Evolutionary conservation across 176 grass and related monocot species (phyloP).

Genomic region (Hordeum marinum): DNA sequence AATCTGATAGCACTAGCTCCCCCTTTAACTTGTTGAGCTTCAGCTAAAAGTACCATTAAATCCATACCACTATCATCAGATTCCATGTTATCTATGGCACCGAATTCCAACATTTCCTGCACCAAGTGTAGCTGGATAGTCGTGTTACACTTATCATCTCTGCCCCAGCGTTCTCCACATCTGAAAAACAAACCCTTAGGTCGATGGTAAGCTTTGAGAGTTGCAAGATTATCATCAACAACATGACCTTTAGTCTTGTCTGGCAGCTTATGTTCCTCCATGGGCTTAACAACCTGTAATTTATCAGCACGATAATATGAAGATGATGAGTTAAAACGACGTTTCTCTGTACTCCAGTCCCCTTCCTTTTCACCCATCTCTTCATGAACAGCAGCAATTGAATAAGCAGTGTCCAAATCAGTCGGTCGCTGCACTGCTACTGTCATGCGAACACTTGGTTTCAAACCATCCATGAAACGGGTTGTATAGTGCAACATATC

Average conservation of each 20-base stretch:
- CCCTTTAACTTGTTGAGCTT: not conserved
- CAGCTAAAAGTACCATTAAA: not conserved
- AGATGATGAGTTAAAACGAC: not conserved
- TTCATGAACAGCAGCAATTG: not conserved
- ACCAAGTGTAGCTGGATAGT: not conserved
- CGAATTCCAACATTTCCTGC: not conserved
- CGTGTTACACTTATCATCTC: not conserved
- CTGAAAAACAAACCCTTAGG: not conserved
- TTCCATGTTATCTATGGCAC: not conserved
- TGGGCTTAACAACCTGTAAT: too few relatives aligned
- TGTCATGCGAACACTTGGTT: not conserved
- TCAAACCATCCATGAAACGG: not conserved
- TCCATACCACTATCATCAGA: not conserved
- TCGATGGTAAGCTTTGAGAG: not conserved
- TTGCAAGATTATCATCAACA: not conserved
- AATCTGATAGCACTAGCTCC: too few relatives aligned
- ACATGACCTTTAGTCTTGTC: too few relatives aligned
- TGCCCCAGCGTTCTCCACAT: not conserved
- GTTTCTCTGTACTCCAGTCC: not conserved
- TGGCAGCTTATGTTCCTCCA: not conserved
- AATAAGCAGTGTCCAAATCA: not conserved
- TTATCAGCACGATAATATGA: too few relatives aligned
- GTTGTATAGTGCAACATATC: not conserved
- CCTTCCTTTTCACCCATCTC: not conserved
- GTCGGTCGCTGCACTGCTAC: not conserved